A percentile compares a stretch with the other conserved stretches of the same genome.
Evolutionary conservation across 495 filamentous ascomycete genomes (phyloP).

Genomic region (Penicillium desertorum): DNA sequence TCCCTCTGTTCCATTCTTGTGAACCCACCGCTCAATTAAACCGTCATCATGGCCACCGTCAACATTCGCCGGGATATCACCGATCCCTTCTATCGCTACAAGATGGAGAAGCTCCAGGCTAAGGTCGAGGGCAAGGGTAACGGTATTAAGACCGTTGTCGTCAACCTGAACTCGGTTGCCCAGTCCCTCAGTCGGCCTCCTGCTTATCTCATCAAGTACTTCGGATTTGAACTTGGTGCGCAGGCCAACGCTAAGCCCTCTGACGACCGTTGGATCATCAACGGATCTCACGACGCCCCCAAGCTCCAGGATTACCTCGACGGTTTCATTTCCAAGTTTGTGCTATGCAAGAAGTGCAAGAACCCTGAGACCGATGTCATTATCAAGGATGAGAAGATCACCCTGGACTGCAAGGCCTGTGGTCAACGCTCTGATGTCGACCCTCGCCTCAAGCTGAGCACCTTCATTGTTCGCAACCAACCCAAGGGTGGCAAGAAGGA

Average conservation of each 20-base stretch:
- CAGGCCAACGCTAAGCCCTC: conserved; percentile 96
- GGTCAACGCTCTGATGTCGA: conserved; percentile 90
- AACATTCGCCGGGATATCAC: conserved; percentile 98
- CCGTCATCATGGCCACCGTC: conserved; percentile 79
- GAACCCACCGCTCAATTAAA: conserved; percentile 24
- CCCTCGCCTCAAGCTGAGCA: conserved; percentile 89
- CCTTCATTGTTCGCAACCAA: conserved; percentile 94
- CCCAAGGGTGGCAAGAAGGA: conserved; percentile 96
- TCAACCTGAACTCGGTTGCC: conserved; percentile 95
- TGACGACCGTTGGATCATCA: conserved; percentile 99
- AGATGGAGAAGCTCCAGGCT: conserved; percentile 97
- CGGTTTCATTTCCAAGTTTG: conserved; percentile 96
- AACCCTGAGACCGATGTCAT: conserved; percentile 96
- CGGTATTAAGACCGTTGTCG: conserved; percentile 92
- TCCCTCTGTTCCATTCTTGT: conserved; percentile 23
- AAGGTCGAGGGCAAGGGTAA: conserved; percentile 99
- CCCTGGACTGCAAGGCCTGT: conserved; percentile 97
- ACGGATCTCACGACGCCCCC: conserved; percentile 90
- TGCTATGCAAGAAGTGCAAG: conserved; percentile 99
- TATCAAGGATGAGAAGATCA: conserved; percentile 87
- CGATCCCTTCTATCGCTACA: conserved; percentile 99
- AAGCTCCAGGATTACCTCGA: conserved; percentile 99
- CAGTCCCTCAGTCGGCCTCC: conserved; percentile 89
- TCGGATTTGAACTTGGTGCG: conserved; percentile 96
- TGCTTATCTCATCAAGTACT: conserved; percentile 98